Percentiles rank a stretch among this genome's conserved stretches.
Evolutionary conservation across 2,329 filamentous ascomycete species (phyloP).

Genomic region (Arthrobotrys conoides): DNA sequence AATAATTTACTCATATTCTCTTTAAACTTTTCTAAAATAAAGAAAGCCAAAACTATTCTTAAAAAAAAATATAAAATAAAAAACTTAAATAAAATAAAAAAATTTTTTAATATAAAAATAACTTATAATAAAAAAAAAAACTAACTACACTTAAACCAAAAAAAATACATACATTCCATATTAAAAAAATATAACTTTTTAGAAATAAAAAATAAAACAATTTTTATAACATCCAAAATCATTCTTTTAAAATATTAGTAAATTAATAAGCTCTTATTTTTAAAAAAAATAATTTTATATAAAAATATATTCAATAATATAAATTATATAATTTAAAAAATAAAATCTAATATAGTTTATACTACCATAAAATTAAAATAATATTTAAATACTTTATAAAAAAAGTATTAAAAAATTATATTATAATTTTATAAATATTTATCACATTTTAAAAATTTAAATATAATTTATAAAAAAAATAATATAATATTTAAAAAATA

Average conservation of each 20-base stretch:
- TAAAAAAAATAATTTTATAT: slow-evolving; percentile 27
- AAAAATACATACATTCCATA: too few species aligned
- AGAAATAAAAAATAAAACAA: too few species aligned
- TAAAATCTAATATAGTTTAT: neutral
- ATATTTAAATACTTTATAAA: too few species aligned
- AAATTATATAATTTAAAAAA: slow-evolving; percentile 16
- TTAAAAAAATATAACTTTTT: too few species aligned
- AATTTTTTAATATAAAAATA: slow-evolving; percentile 34
- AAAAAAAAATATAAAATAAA: slow-evolving; percentile 37
- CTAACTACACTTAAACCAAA: too few species aligned
- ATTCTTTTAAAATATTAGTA: too few species aligned
- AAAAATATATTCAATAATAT: slow-evolving; percentile 15
- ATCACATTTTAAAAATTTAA: slow-evolving; percentile 16
- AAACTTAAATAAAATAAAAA: neutral
- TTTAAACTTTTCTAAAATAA: too few species aligned
- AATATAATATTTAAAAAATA: slow-evolving; percentile 4
- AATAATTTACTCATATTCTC: too few species aligned
- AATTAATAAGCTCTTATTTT: too few species aligned
- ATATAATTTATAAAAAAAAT: slow-evolving; percentile 29
- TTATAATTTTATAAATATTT: slow-evolving; percentile 6
- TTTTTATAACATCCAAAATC: too few species aligned
- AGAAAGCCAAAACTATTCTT: slow-evolving; percentile 25
- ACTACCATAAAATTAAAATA: too few species aligned
- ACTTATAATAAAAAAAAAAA: too few species aligned
- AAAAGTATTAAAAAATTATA: slow-evolving; percentile 6